Evolutionary conservation across 805 yeast genomes (phyloP), one percentile per base, ranked within the genome.

Genomic region (Yarrowia hollandica): DNA sequence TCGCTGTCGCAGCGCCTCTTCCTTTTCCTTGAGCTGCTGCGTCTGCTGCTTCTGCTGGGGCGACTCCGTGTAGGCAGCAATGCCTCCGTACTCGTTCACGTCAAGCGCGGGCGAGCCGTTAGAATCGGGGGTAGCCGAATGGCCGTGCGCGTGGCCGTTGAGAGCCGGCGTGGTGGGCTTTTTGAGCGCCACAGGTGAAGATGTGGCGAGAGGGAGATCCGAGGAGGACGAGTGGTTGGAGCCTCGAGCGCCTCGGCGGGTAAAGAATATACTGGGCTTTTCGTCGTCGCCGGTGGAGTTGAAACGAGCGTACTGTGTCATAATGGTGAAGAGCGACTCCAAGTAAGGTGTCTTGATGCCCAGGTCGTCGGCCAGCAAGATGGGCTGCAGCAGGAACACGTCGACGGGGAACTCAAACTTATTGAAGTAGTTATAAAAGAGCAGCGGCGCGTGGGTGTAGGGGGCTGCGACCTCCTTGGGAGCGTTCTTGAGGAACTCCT

Each of bases 261-360:
- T 11, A 16, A 48, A 48, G 39, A 48, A 48, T 31, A 48, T 48
- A 7, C 55, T 48, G 30, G 55, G 39, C 19, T 48, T 48, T 11
- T 22, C 38, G 30, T 21, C 30, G 21, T 15, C 28, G 54, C 37
- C 23, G 25, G 54, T 2, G 54, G 10, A 14, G 54, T 46, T 48
- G 39, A 48, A 48, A 21, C 55, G 55, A 66, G 62, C 67, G 60
- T 62, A 76, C 75, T 66, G 82, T 35, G 66, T 63, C 62, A 68
- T 59, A 57, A 68, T 64, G 7, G 96, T 90, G 69, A 89, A 91
- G 60, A 89, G 74, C 65, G 88, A 88, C 73, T 91, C 97, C 69
- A 91, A 76, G 69, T 91, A 91, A 1, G 97, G 97, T 0, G 97
- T 89, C 69, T 86, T 85, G 59, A 90, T 84, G 50, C 86, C 84